Base-by-base conservation (phyloP, 768 basidiomycete genomes). In the Leucosporidium yakuticum region DNA sequence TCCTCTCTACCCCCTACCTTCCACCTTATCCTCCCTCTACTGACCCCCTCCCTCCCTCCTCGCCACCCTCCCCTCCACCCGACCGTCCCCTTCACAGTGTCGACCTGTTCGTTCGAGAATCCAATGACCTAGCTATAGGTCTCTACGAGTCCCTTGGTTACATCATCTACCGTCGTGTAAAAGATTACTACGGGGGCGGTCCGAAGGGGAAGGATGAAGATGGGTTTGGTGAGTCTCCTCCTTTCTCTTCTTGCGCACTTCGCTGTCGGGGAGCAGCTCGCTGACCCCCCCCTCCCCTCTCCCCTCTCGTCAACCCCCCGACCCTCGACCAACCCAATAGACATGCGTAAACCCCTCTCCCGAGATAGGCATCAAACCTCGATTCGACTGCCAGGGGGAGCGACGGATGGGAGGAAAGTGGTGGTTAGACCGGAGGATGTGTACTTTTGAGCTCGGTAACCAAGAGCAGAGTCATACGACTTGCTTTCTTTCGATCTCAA, bases 101-200 rank as follows among this genome's bases (percentile, higher is more conserved):
- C 58, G 96, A 98, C 79, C 84, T 99, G 27, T 98, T 92, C 77
- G 95, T 98, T 65, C 86, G 96, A 21, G 54, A 74, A 47, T 71
- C 71, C 5, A 76, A 74, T 65, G 63, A 73, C 36, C 53, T 63
- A 23, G 96, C 95, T 25, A 90, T 95, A 67, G 82, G 81, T 25
- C 88, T 99, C 88, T 97, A 98, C 76, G 91, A 98, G 77, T 83
- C 86, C 50, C 81, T 97, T 76, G 94, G 91, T 17, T 99, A 99
- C 75, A 91, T 88, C 75, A 91, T 98, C 19, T 98, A 88, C 79
- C 82, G 92, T 32, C 80, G 91, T 69, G 94, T 99, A 60, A 84
- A 86, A 69, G 91, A 92, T 78, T 99, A 93, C 80, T 93, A 93
- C 78, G 87, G 87, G 59, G 91, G 90, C 27, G 86, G 85, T 73